These are phyloP conservation scores for Cymbidium sinense DNA, from an alignment of 106 monocot genomes.

Conservation along the genomic window DNA sequence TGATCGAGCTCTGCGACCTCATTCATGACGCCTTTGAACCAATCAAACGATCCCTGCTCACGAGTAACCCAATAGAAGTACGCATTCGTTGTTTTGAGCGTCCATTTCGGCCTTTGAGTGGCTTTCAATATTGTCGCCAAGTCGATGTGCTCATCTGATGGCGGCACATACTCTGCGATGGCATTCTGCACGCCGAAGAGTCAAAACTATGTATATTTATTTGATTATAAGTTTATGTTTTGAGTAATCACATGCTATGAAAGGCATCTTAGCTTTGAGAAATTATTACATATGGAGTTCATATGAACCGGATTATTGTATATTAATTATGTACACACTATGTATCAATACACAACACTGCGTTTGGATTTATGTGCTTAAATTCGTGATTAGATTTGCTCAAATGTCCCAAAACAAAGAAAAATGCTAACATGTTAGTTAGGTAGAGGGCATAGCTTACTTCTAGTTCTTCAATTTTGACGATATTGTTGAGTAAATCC, in stretches of 20 bases:
- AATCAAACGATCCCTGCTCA: constrained; percentile 92
- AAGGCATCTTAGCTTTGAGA: no score
- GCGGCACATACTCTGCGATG: constrained; percentile 30
- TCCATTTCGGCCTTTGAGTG: constrained; percentile 39
- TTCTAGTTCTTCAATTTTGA: constrained; percentile 74
- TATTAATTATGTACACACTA: no score
- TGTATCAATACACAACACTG: no score
- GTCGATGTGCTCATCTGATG: constrained; percentile 26
- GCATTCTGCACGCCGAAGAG: constrained; percentile 32
- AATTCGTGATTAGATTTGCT: no score
- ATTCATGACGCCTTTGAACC: constrained; percentile 97
- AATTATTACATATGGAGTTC: no score
- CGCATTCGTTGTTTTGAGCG: constrained; percentile 79
- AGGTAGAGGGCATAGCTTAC: constrained; percentile 24
- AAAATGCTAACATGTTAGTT: neutral
- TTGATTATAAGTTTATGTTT: neutral
- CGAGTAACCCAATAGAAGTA: constrained; percentile 98
- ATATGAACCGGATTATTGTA: no score
- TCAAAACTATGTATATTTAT: neutral
- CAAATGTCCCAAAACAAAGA: no score
- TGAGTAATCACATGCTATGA: neutral
- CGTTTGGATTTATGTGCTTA: no score
- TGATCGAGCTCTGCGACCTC: constrained; percentile 91
- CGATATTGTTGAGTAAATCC: constrained; percentile 75
- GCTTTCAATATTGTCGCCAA: constrained; percentile 35